These are phyloP conservation scores for Lichenothelia convexa DNA, from an alignment of 495 filamentous ascomycete species.

Conservation along the genomic window DNA sequence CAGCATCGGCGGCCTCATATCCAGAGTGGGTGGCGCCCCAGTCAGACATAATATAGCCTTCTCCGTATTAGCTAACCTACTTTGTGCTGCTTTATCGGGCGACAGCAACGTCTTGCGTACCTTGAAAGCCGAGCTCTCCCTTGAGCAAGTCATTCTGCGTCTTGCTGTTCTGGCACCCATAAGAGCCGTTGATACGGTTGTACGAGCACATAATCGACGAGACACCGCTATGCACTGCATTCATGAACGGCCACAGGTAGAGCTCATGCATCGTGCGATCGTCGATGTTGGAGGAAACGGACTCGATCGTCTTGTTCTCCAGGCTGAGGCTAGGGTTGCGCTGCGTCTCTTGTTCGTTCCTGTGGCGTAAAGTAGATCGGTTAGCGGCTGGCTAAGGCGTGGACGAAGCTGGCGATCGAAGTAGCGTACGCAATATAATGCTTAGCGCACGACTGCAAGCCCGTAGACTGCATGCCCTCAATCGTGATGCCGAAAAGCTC, in stretches of 20 bases:
- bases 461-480: conserved; percentile 34
- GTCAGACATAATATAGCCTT: conserved; percentile 15
- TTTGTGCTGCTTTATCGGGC: not conserved
- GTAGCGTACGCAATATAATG: conserved; percentile 38
- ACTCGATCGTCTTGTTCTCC: conserved; percentile 17
- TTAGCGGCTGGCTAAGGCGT: too few species aligned
- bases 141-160: conserved; percentile 31
- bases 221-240: conserved; percentile 16
- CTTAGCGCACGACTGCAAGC: conserved; percentile 41
- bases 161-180: conserved; percentile 19
- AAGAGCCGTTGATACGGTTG: conserved; percentile 20
- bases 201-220: conserved; percentile 21
- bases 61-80: not conserved
- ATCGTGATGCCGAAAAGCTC: conserved; percentile 35
- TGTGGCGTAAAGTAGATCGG: too few species aligned
- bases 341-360: conserved; percentile 15
- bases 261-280: conserved; percentile 22
- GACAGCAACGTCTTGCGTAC: conserved; percentile 26
- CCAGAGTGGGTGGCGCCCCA: conserved; percentile 16
- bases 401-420: too few species aligned
- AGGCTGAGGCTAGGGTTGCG: conserved; percentile 8
- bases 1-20: conserved; percentile 9
- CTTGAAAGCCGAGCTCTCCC: conserved; percentile 35
- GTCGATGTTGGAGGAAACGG: conserved; percentile 18
- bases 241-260: conserved; percentile 20